Evolutionary conservation across 495 filamentous ascomycete genomes (phyloP).

Genomic region (Daldinia vernicosa): DNA sequence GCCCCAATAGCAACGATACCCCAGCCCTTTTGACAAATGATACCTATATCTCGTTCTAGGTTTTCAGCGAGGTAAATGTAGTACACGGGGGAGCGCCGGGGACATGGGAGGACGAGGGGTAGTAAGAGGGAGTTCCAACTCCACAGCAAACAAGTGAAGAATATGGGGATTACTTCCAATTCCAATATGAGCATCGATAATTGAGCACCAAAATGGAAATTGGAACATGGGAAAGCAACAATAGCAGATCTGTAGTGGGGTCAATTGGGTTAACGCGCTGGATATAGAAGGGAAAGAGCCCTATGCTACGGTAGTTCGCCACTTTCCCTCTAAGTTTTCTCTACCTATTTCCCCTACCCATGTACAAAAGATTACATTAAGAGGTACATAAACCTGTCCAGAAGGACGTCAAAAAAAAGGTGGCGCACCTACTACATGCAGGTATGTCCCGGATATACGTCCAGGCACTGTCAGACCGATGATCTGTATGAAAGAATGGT

Average conservation of each 20-base stretch:
- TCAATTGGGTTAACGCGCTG: background rate
- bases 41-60: background rate
- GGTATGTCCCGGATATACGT: background rate
- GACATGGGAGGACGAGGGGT: background rate
- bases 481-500: background rate
- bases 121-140: background rate
- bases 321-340: background rate
- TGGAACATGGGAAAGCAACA: constrained; percentile 9
- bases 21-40: constrained; percentile 16
- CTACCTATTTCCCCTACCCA: background rate
- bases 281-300: constrained; percentile 5
- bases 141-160: background rate
- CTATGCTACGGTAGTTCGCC: constrained; percentile 2
- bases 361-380: too few species aligned
- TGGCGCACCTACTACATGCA: background rate
- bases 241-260: constrained; percentile 9
- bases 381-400: too few species aligned
- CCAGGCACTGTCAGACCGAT: constrained; percentile 5
- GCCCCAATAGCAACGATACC: background rate
- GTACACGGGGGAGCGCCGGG: background rate
- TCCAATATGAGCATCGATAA: constrained; percentile 16
- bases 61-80: background rate
- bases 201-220: constrained; percentile 11
- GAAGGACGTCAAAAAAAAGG: too few species aligned
- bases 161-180: background rate